Conservation (phyloP, 306 rosid genomes). For the Vigna nakashimae region DNA sequence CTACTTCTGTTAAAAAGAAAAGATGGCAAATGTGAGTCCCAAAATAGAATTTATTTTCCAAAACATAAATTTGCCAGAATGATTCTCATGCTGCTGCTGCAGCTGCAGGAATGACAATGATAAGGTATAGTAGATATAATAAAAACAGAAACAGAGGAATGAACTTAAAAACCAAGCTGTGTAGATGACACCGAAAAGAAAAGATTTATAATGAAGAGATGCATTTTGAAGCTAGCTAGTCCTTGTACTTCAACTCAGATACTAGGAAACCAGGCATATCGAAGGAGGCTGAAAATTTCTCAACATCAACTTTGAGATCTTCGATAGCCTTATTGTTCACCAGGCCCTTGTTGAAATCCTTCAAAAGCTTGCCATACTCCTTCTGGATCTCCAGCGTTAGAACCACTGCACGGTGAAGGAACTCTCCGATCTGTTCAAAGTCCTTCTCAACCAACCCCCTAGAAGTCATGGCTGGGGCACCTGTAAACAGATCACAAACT, state of each 20-base stretch:
- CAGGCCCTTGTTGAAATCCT: slow-evolving; percentile 98
- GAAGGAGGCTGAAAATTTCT: slow-evolving; percentile 77
- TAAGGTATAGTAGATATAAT: too few relatives aligned
- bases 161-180: slow-evolving; percentile 26
- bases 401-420: slow-evolving; percentile 88
- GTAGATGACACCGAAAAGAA: background rate
- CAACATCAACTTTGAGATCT: slow-evolving; percentile 81
- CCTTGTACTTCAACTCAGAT: slow-evolving; percentile 93
- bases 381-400: slow-evolving; percentile 85
- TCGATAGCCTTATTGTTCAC: slow-evolving; percentile 85
- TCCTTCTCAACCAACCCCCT: slow-evolving; percentile 96
- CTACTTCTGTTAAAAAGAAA: too few relatives aligned
- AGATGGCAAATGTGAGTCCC: too few relatives aligned
- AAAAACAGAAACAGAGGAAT: background rate
- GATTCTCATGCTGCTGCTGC: too few relatives aligned
- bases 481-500: slow-evolving; percentile 46
- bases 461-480: slow-evolving; percentile 97
- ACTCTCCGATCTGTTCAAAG: slow-evolving; percentile 91
- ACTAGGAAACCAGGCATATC: slow-evolving; percentile 88
- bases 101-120: too few relatives aligned
- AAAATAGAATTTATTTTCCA: too few relatives aligned
- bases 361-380: slow-evolving; percentile 86
- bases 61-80: too few relatives aligned
- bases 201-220: background rate
- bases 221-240: slow-evolving; percentile 54